Percentiles rank a stretch among this genome's conserved stretches.
These are phyloP conservation scores for Scutellaria barbata DNA, from an alignment of 257 asterid genomes.

Conservation along the genomic window DNA sequence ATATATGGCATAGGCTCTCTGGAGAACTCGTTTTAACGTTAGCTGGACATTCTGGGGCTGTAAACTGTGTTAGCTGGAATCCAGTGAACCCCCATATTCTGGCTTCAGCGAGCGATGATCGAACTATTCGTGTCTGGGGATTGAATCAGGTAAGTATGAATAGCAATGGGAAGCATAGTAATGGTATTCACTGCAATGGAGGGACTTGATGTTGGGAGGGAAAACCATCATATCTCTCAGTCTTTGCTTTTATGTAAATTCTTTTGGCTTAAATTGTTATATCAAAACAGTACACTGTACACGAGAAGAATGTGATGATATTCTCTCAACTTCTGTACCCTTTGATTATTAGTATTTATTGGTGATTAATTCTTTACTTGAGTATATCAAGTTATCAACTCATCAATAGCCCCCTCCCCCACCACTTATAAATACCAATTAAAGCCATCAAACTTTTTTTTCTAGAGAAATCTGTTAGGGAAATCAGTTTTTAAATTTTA, in stretches of 20 bases:
- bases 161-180: conserved; percentile 49
- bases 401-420: no score
- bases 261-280: conserved; percentile 39
- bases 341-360: no score
- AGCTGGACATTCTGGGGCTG: conserved; percentile 79
- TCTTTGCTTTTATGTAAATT: conserved; percentile 60
- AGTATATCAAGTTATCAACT: no score
- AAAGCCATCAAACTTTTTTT: no score
- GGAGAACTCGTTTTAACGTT: conserved; percentile 69
- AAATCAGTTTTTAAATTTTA: no score
- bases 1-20: conserved; percentile 75
- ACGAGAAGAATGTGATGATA: conserved; percentile 29
- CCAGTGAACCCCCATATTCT: conserved; percentile 82
- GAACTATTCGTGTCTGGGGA: conserved; percentile 91
- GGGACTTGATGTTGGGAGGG: conserved; percentile 51
- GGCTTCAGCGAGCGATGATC: conserved; percentile 93
- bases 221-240: conserved; percentile 34
- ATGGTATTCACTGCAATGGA: conserved; percentile 80
- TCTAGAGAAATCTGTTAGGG: no score
- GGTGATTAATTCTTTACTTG: no score
- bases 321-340: no score
- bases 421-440: no score
- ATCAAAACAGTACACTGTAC: conserved; percentile 36
- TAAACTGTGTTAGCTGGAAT: conserved; percentile 93
- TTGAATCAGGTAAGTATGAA: conserved; percentile 55